Evolutionary conservation across 2,329 filamentous ascomycete genomes (phyloP), one percentile per base, ranked within the genome.

Genomic region (Dactylellina leptospora): DNA sequence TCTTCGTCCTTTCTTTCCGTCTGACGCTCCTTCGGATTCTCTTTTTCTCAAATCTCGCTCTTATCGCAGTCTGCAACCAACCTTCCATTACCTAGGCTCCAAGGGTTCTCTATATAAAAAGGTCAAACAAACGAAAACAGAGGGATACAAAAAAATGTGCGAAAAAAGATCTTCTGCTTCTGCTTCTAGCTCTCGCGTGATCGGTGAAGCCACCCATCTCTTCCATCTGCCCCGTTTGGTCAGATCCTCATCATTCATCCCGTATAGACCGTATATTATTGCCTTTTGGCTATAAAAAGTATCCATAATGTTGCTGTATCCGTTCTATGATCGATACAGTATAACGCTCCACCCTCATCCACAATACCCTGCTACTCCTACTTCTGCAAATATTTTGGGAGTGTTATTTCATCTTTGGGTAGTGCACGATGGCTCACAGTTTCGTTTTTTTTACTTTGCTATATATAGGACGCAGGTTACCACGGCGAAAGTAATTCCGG

Each of bases 41-140:
- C 33, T 55, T 58, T 58, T 58, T 25, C 22, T 23, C 53, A 44
- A 20, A 28, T 33, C n/a, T n/a, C 54, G 62, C 53, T 58, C 23
- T 25, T 30, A 38, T 42, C 47, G 53, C 28, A 53, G 47, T 25
- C 54, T 59, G 40, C 64, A 33, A 58, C 47, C 68, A 59, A 72
- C 68, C 47, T 72, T 45, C n/a, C 68, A 22, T 64, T 72, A 59
- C 27, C 58, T 72, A 72, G 68, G 68, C 68, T 72, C 68, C 68
- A 72, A 60, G 68, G 68, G 68, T 72, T 72, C 68, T 38, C 59
- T 71, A 72, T 51, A 62, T 51, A 38, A 47, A 20, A 62, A 59
- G 48, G 40, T 50, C 40, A 55, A 60, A n/a, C n/a, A 69, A 58
- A 11, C 28, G 33, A 53, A 56, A 58, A 58, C 36, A 58, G 63